phyloP scores from a whole-genome alignment of 352 stramenopile species.

The Phytopythium ostracodes region DNA sequence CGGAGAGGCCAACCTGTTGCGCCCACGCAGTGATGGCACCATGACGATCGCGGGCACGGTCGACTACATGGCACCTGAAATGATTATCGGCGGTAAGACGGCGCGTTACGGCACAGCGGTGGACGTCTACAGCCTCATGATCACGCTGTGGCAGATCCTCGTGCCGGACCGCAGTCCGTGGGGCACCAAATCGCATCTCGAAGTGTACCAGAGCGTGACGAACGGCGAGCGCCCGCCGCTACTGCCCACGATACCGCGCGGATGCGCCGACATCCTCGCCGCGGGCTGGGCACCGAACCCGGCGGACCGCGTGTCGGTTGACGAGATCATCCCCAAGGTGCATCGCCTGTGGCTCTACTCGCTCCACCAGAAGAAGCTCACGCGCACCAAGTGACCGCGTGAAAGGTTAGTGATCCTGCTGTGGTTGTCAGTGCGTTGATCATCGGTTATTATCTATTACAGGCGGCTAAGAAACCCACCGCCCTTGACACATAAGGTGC shows the following conservation, averaged over 20 bases:
- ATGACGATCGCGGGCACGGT: conserved; percentile 87
- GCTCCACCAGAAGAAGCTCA: conserved; percentile 68
- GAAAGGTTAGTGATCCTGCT: background rate
- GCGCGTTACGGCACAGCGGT: conserved; percentile 72
- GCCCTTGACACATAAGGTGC: background rate
- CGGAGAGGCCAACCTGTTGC: conserved; percentile 79
- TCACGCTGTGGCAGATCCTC: conserved; percentile 87
- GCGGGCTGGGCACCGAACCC: conserved; percentile 69
- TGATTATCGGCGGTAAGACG: conserved; percentile 81
- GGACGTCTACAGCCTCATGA: conserved; percentile 85
- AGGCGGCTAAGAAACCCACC: background rate
- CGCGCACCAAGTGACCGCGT: conserved; percentile 59
- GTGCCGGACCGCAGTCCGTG: conserved; percentile 71
- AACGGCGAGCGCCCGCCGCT: conserved; percentile 70
- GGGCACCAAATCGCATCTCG: conserved; percentile 65
- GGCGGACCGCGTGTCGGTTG: conserved; percentile 62
- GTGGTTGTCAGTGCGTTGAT: background rate
- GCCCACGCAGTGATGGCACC: conserved; percentile 64
- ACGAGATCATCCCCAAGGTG: conserved; percentile 74
- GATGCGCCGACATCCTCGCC: conserved; percentile 70
- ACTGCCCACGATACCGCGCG: conserved; percentile 59
- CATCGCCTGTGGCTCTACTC: conserved; percentile 75
- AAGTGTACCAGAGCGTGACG: conserved; percentile 75
- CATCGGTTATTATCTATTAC: conserved; percentile 8
- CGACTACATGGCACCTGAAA: conserved; percentile 85